Evolutionary conservation across 1,139 yeast species (phyloP).

Genomic region (Pichia sp.): DNA sequence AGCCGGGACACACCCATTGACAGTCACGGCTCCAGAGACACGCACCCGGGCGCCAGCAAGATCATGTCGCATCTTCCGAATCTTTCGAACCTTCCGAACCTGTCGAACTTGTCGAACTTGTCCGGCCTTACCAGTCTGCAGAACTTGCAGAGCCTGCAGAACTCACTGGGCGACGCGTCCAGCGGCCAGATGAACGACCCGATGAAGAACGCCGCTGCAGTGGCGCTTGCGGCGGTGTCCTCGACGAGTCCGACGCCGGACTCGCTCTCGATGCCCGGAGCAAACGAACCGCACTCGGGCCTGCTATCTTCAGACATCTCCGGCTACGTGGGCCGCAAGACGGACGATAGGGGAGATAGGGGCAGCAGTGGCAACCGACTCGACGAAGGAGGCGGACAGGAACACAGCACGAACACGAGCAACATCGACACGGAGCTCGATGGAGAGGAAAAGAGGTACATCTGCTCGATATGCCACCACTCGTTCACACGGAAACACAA

Average conservation of each 20-base stretch:
- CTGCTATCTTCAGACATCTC: not conserved
- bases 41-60: not conserved
- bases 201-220: conserved; percentile 1
- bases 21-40: not conserved
- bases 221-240: conserved; percentile 15
- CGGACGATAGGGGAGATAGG: not conserved
- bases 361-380: not conserved
- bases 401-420: not conserved
- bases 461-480: conserved; percentile 58
- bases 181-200: not conserved
- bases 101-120: not conserved
- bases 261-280: not conserved
- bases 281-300: not conserved
- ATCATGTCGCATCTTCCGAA: not conserved
- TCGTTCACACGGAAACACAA: conserved; percentile 69
- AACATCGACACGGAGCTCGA: not conserved
- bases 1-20: not conserved
- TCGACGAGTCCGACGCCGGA: not conserved
- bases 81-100: not conserved
- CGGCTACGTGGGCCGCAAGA: not conserved
- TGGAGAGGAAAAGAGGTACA: conserved; percentile 32
- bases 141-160: not conserved
- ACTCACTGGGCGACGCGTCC: not conserved
- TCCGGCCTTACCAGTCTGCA: not conserved
- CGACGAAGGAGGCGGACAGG: not conserved